A percentile compares a stretch with the other conserved stretches of the same genome.
Conservation (phyloP, 345 rosid genomes). For the Iberis pinnata region DNA sequence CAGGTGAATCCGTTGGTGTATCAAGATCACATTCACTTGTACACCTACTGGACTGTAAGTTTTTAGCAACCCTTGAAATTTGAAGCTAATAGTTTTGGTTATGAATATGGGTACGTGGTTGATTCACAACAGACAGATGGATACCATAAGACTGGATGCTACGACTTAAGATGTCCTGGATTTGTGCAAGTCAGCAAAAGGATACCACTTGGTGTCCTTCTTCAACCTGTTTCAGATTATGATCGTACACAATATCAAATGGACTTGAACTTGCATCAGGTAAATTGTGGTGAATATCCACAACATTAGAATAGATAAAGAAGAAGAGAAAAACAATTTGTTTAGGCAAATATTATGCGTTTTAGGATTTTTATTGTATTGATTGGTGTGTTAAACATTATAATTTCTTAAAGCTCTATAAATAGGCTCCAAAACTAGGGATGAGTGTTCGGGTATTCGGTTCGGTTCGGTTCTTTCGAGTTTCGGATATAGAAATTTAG, state of each 20-base stretch:
- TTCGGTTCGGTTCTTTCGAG: too few relatives aligned
- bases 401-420: too few relatives aligned
- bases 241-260: conserved; percentile 11
- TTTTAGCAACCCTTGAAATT: neutral
- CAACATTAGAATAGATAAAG: too few relatives aligned
- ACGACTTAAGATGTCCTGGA: conserved; percentile 22
- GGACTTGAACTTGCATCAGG: conserved; percentile 22
- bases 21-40: conserved; percentile 22
- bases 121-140: conserved; percentile 26
- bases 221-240: conserved; percentile 20
- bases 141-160: conserved; percentile 21
- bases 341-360: too few relatives aligned
- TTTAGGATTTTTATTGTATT: too few relatives aligned
- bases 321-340: too few relatives aligned
- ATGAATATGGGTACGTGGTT: conserved; percentile 1
- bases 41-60: conserved; percentile 29
- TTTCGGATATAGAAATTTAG: too few relatives aligned
- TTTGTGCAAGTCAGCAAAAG: conserved; percentile 29
- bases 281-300: too few relatives aligned
- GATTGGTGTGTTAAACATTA: too few relatives aligned
- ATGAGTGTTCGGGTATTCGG: too few relatives aligned
- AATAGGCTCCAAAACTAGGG: too few relatives aligned
- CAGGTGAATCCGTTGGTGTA: conserved; percentile 24
- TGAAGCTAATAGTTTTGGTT: neutral
- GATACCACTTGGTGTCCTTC: conserved; percentile 22